Evolutionary conservation across 345 rosid species (phyloP).

Genomic region (Camelina neglecta): DNA sequence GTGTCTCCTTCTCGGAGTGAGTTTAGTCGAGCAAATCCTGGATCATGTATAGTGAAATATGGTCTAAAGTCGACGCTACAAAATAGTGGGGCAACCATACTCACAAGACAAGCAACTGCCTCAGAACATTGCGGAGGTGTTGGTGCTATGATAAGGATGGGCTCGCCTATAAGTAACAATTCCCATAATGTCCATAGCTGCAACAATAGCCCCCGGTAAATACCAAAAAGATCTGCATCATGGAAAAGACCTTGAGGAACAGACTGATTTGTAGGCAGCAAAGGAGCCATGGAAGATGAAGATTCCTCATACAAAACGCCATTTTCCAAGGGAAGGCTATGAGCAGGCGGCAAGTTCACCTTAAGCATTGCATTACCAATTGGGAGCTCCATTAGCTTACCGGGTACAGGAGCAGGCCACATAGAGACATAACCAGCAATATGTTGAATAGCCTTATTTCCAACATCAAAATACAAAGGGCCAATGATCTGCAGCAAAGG

Average conservation of each 20-base stretch:
- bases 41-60: conserved; percentile 95
- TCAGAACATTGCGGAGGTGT: conserved; percentile 97
- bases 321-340: conserved; percentile 76
- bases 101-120: conserved; percentile 95
- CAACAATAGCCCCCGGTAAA: conserved; percentile 76
- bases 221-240: conserved; percentile 89
- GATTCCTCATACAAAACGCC: conserved; percentile 68
- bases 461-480: conserved; percentile 86
- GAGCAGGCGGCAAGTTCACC: conserved; percentile 90
- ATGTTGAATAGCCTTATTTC: conserved; percentile 83
- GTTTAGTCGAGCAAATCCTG: conserved; percentile 73
- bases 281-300: conserved; percentile 87
- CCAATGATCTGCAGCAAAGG: conserved; percentile 96
- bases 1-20: conserved; percentile 75
- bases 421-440: conserved; percentile 82
- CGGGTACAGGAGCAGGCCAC: conserved; percentile 92
- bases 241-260: conserved; percentile 97
- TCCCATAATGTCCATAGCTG: conserved; percentile 98
- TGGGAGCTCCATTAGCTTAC: conserved; percentile 91
- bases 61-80: conserved; percentile 98
- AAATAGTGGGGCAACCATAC: conserved; percentile 84
- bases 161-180: conserved; percentile 87
- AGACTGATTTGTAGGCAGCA: conserved; percentile 89
- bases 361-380: conserved; percentile 92
- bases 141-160: conserved; percentile 90